Base-by-base conservation (phyloP, 805 yeast genomes). In the Wickerhamomyces subpelliculosus region DNA sequence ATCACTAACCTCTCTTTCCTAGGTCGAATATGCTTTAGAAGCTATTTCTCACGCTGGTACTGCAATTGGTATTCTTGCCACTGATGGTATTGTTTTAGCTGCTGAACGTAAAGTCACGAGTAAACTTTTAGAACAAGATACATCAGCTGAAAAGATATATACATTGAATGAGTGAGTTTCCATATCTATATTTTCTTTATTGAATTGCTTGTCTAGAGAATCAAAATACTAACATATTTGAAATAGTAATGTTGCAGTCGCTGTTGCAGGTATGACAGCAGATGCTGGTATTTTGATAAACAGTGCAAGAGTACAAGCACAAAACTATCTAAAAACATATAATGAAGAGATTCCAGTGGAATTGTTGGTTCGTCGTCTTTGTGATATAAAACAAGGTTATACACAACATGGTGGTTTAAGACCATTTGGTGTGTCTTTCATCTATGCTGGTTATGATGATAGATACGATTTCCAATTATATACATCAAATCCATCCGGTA, bases 341-440 rank as follows among this genome's bases (percentile, higher is more conserved):
- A 84, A 84, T 57, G 96, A 88, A 63, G 88, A 88, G 45, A 84
- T 90, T 36, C 97, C 97, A n/a, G 84, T 90, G 41, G 97, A 88
- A 61, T 72, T 80, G 39, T 75, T 93, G 47, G 96, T 93, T 47
- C 85, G 86, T 57, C 73, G 83, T 46, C 71, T 93, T 46, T 88
- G 97, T 66, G 95, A 93, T 63, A 75, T 86, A 45, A 93, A 93
- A 63, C 99, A 93, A 61, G 96, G 97, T 10, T 93, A 93, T 62
- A 93, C 99, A 8, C 99, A 93, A 63, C 95, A 85, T 58, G 99
- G 99, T 58, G 98, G 98, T 27, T 73, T 93, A 55, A 82, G 99
- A 63, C 99, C 99, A 17, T 93, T 88, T 60, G 98, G 99, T 55
- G 98, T 93, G 29, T 84, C 95, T 37, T 89, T 93, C 63, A 75